Evolutionary conservation across 31 red algal genomes (phyloP).

Genomic region (Porphyra umbilicalis): DNA sequence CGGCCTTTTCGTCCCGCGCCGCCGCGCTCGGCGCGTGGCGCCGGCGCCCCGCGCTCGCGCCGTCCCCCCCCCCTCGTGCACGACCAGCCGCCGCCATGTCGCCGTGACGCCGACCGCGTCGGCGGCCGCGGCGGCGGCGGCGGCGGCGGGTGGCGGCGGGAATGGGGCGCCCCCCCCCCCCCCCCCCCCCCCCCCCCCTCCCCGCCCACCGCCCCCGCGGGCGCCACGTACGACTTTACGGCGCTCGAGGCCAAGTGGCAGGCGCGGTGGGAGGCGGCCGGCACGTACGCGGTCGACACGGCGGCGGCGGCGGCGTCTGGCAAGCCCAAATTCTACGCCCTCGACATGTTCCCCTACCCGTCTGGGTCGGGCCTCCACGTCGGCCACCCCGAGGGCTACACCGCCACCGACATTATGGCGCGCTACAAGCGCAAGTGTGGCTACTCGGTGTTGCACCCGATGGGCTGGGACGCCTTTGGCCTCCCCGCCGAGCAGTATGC

Average conservation of each 20-base stretch:
- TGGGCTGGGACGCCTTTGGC: constrained; percentile 99
- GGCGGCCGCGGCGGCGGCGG: neutral
- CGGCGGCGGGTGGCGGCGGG: neutral
- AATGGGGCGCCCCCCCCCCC: neutral
- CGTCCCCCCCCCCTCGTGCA: neutral
- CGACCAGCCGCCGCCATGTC: no score
- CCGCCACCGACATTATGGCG: constrained; percentile 90
- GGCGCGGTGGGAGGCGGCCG: constrained; percentile 31
- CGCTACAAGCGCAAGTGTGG: constrained; percentile 84
- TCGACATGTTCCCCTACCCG: constrained; percentile 99
- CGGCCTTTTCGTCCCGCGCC: neutral
- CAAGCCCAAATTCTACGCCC: constrained; percentile 89
- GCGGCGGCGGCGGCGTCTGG: constrained; percentile 20
- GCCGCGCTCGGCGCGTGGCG: neutral
- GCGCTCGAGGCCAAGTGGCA: constrained; percentile 77
- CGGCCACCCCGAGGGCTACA: constrained; percentile 98
- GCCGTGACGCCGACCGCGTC: neutral
- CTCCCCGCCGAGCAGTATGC: constrained; percentile 98
- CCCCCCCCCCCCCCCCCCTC: neutral
- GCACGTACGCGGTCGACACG: constrained; percentile 14
- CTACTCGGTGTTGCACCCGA: constrained; percentile 92
- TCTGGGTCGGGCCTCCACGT: constrained; percentile 93
- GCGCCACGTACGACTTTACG: constrained; percentile 22
- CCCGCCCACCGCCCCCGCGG: neutral
- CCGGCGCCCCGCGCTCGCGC: neutral